Conservation (phyloP, 192 early-diverging fungal species). For the Diversispora epigaea region DNA sequence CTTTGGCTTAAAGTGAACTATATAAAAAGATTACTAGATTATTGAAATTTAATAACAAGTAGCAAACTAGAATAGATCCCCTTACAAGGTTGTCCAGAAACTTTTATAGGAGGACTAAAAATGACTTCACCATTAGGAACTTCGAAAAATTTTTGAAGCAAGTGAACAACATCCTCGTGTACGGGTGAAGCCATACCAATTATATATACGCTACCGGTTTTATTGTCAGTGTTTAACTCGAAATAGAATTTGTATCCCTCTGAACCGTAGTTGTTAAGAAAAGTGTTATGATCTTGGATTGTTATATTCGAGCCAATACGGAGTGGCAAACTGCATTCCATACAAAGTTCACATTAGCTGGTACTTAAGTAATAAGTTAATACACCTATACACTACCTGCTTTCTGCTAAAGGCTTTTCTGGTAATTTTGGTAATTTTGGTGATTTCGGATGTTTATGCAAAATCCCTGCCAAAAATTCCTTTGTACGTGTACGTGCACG, state of each 20-base stretch:
- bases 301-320: conserved; percentile 7
- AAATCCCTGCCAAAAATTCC: conserved; percentile 23
- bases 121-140: background rate
- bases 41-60: conserved; percentile 20
- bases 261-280: conserved; percentile 8
- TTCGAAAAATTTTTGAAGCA: conserved; percentile 1
- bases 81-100: background rate
- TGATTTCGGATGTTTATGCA: conserved; percentile 17
- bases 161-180: background rate
- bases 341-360: conserved; percentile 21
- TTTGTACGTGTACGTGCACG: conserved; percentile 7
- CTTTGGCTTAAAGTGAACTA: background rate
- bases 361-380: conserved; percentile 10
- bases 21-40: conserved; percentile 17
- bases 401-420: background rate
- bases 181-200: background rate
- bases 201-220: conserved; percentile 13
- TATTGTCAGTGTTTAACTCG: background rate
- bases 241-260: conserved; percentile 13
- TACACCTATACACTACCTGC: background rate
- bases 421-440: conserved; percentile 22
- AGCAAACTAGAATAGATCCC: conserved; percentile 12
- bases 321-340: conserved; percentile 22
- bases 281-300: conserved; percentile 26
- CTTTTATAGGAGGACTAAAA: background rate